Conservation (phyloP, 257 asterid species). For the Penstemon eatonii region DNA sequence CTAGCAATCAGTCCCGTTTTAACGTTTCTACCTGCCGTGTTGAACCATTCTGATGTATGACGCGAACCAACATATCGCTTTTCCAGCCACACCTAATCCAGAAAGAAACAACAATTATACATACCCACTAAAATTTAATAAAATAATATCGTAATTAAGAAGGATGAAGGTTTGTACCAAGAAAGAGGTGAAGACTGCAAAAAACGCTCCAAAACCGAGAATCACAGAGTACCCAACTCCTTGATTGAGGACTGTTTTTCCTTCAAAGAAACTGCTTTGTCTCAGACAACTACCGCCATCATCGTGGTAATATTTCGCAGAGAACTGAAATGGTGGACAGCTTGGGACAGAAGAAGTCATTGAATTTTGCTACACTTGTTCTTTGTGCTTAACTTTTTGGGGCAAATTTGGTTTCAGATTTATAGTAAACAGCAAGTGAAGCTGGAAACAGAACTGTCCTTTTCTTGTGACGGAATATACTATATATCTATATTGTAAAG, state of each 20-base stretch:
- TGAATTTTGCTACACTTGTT: background rate
- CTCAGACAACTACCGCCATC: constrained; percentile 58
- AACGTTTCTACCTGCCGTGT: constrained; percentile 90
- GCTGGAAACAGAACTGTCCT: constrained; percentile 11
- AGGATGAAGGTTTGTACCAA: constrained; percentile 40
- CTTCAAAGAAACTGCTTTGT: constrained; percentile 80
- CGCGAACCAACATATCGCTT: constrained; percentile 85
- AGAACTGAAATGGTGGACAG: constrained; percentile 76
- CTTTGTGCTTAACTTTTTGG: background rate
- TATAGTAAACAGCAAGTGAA: constrained; percentile 7
- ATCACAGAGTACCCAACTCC: constrained; percentile 85
- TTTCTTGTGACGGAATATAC: constrained; percentile 37
- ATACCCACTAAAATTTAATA: too few species aligned
- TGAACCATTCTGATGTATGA: constrained; percentile 95
- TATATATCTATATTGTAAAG: constrained; percentile 28
- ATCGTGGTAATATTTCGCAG: constrained; percentile 58
- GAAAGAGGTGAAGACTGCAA: constrained; percentile 81
- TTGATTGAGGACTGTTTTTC: constrained; percentile 73
- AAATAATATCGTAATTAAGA: too few species aligned
- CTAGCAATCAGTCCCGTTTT: constrained; percentile 95
- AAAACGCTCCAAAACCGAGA: constrained; percentile 94
- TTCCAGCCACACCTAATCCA: constrained; percentile 83
- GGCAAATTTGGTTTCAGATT: background rate
- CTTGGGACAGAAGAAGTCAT: constrained; percentile 53
- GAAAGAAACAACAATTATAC: background rate